Evolutionary conservation across 2,329 filamentous ascomycete species (phyloP), one percentile per base, ranked within the genome.

Genomic region (Sclerotinia borealis): DNA sequence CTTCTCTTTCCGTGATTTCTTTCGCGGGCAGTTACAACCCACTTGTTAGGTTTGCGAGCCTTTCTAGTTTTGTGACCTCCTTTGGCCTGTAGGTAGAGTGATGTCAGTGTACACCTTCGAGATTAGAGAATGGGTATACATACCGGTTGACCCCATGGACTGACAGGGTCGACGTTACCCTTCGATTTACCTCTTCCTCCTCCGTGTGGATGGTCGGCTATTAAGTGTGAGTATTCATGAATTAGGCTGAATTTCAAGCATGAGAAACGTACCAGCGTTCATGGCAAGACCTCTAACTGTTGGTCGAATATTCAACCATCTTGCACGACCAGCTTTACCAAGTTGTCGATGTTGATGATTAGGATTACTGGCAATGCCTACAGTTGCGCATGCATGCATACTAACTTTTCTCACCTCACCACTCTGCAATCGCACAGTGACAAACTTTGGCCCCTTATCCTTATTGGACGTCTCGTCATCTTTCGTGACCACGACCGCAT

Each of bases 111-210:
- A 2, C 9, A 58, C 45, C 15, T 34, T 27, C 13, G n/a, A 52
- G 50, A 47, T 43, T 52, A 71, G 22, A 56, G 62, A 41, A 43
- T 27, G 54, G 15, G 56, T 25, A 15, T 69, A 85, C 91, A 80
- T 89, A 96, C 92, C 74, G 92, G 93, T 75, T 87, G 89, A 76
- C 96, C 95, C 95, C 96, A 99, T 64, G 95, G 95, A 79, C 92
- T 96, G 72, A 95, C 92, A 39, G 96, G 95, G 75, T 96, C 84
- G 66, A 93, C 87, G 75, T 97, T 96, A 86, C 95, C 92, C 91
- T 99, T 99, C 64, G 92, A 97, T 81, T 99, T 99, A 81, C 95
- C 95, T 83, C 96, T 87, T 78, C 95, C 95, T 90, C 95, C 95
- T 85, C 95, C 95, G 77, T 99, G 95, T 74, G 95, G 95, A 83